A percentile compares a stretch with the other conserved stretches of the same genome.
Evolutionary conservation across 108 stramenopile species (phyloP).

Genomic region (Craspedostauros australis): DNA sequence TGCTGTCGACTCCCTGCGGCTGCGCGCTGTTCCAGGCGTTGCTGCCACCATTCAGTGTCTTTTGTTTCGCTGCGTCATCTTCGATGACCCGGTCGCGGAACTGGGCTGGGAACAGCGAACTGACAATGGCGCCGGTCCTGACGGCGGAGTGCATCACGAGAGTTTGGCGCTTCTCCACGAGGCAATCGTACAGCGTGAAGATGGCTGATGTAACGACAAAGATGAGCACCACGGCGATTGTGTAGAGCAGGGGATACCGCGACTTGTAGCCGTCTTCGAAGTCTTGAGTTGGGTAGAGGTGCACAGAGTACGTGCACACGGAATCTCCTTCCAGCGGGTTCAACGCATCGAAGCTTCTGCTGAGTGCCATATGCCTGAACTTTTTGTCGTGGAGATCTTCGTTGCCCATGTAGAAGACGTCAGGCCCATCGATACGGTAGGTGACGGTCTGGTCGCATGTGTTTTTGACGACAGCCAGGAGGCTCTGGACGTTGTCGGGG

Average conservation of each 20-base stretch:
- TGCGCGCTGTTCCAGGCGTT: too few relatives aligned
- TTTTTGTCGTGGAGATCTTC: constrained; percentile 40
- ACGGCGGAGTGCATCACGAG: too few relatives aligned
- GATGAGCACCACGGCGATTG: not conserved
- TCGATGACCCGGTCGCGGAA: too few relatives aligned
- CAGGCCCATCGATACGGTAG: constrained; percentile 25
- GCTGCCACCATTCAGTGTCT: too few relatives aligned
- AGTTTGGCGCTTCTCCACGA: constrained; percentile 16
- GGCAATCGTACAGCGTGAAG: constrained; percentile 16
- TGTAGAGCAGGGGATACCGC: not conserved
- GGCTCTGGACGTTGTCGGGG: constrained; percentile 36
- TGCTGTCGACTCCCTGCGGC: too few relatives aligned
- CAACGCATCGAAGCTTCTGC: too few relatives aligned
- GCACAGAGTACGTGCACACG: constrained; percentile 35
- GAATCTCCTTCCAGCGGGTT: too few relatives aligned
- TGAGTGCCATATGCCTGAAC: too few relatives aligned
- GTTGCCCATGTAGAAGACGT: constrained; percentile 28
- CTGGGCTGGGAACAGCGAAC: constrained; percentile 20
- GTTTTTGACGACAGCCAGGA: constrained; percentile 33
- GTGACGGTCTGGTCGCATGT: constrained; percentile 26
- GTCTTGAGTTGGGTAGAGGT: constrained; percentile 38
- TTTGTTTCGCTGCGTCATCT: too few relatives aligned
- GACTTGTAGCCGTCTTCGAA: constrained; percentile 36
- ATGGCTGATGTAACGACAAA: constrained; percentile 12
- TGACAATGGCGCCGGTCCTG: too few relatives aligned